Evolutionary conservation across 1,284 basidiomycete species (phyloP).

Genomic region (Moesziomyces antarcticus): DNA sequence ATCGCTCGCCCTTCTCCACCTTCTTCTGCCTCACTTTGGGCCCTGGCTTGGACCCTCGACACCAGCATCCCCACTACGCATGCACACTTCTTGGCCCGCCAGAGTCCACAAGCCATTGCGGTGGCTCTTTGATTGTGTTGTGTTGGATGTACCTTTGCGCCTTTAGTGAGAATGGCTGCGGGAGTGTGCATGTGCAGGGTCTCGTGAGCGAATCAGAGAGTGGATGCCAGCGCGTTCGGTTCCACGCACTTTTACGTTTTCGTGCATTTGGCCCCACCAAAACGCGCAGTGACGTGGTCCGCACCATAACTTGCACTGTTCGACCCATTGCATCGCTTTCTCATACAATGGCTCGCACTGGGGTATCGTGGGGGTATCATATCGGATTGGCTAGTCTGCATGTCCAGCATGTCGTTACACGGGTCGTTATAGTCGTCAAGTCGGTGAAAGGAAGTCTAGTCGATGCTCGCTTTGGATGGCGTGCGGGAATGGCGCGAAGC

Average conservation of each 20-base stretch:
- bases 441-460: background rate
- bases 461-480: conserved; percentile 28
- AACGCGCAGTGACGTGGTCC: conserved; percentile 10
- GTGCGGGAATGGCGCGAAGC: conserved; percentile 19
- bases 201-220: background rate
- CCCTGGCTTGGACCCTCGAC: too few species aligned
- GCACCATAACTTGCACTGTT: background rate
- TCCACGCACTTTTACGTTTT: background rate
- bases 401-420: background rate
- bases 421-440: conserved; percentile 4
- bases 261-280: background rate
- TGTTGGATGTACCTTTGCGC: too few species aligned
- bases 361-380: background rate
- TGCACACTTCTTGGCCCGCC: too few species aligned
- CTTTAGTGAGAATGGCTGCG: too few species aligned
- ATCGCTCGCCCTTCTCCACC: too few species aligned
- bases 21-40: too few species aligned
- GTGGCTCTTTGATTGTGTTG: too few species aligned
- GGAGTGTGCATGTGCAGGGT: background rate
- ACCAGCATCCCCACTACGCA: too few species aligned
- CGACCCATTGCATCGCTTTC: background rate
- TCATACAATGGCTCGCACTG: too few species aligned
- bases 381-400: background rate
- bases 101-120: too few species aligned
- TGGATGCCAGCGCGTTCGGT: background rate